Percentiles rank a stretch among this genome's conserved stretches.
Conservation (phyloP, 2,329 filamentous ascomycete species). For the Calonectria leucothoes region DNA sequence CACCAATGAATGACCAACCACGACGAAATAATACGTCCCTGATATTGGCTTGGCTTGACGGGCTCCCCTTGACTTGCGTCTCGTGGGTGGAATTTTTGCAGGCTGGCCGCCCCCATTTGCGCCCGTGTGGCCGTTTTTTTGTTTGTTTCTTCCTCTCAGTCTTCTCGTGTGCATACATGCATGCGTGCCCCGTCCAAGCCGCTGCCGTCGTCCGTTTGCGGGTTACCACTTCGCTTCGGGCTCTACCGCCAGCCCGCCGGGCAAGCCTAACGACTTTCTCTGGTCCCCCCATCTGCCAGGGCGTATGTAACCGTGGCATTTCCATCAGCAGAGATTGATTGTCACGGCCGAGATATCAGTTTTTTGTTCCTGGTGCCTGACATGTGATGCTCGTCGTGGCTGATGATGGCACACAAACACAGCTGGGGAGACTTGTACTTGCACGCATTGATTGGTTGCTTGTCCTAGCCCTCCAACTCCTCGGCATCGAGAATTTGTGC, state of each 20-base stretch:
- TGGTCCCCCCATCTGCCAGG: neutral
- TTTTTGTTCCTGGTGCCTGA: slow-evolving; percentile 19
- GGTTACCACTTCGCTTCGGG: neutral
- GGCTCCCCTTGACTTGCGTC: neutral
- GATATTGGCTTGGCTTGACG: slow-evolving; percentile 11
- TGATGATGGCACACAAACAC: neutral
- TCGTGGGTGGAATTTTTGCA: neutral
- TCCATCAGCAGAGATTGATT: slow-evolving; percentile 6
- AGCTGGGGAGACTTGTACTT: neutral
- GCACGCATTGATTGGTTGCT: neutral
- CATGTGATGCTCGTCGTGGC: slow-evolving; percentile 20
- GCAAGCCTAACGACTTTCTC: neutral
- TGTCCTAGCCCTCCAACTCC: neutral
- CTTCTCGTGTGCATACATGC: no score
- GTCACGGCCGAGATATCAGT: neutral
- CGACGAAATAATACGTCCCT: neutral
- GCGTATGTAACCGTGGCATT: slow-evolving; percentile 11
- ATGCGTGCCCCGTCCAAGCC: neutral
- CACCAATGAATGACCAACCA: slow-evolving; percentile 3
- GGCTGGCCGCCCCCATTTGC: neutral
- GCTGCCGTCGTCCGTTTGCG: neutral
- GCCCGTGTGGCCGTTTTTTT: no score
- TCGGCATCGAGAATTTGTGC: neutral
- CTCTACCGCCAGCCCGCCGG: neutral
- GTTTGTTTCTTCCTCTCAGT: neutral